Base-by-base conservation (phyloP, 2,329 filamentous ascomycete species). In the Orbilia javanica region DNA sequence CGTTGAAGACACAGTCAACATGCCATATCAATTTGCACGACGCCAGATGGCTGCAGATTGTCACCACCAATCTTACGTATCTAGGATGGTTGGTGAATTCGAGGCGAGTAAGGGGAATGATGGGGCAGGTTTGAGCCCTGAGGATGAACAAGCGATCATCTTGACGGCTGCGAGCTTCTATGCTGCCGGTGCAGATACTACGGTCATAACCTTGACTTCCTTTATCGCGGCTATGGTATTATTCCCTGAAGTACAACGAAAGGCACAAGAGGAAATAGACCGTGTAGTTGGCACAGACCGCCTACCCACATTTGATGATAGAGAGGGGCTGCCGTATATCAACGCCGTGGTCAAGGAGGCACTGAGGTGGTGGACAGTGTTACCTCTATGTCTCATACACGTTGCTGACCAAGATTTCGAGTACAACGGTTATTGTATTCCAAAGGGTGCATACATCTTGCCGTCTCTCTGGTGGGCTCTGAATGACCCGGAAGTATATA, bases 271-370 rank as follows among this genome's bases (percentile, higher is more conserved):
- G 20, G 87, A 84, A 81, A 73, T 89, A 3, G 87, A 89, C 79
- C 81, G 83, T 0, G 85, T 88, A 0, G 83, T 90, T 1, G 88
- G 88, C 1, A 79, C 83, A 0, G 70, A 84, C 10, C 84, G 88
- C 1, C 84, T 85, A 6, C 88, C 88, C 0, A 82, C 81, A 15
- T 86, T 85, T 81, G 85, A 86, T 42, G 88, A 90, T 80, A 83
- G 85, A 22, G 82, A 84, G 0, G 82, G 83, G 2, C 81, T 90
- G 7, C 88, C 88, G 0, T 90, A 90, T 80, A 81, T 89, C 34
- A 84, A 85, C 20, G 87, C 86, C 0, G 84, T 88, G 11, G 85
- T 89, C 18, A 89, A 89, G 75, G 89, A 90, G 78, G 85, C 87
- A 0, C 82, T 89, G 10, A 85, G 88, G 1, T 89, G 88, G 87